These are phyloP conservation scores for Macroventuria anomochaeta DNA, from an alignment of 2,329 filamentous ascomycete species.

Conservation along the genomic window DNA sequence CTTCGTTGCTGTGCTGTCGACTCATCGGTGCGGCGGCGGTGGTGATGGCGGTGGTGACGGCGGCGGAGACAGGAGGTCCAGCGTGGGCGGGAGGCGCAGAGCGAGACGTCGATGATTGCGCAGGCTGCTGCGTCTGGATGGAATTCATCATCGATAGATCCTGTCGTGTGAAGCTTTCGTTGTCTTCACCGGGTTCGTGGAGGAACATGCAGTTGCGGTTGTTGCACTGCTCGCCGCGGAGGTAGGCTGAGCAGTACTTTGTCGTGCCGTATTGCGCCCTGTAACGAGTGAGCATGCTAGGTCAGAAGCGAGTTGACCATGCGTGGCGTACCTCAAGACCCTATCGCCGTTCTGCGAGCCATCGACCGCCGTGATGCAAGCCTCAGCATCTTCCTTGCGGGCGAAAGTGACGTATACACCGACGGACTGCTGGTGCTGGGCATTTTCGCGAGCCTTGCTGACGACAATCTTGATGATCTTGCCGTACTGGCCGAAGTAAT, in stretches of 20 bases:
- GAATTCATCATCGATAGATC: constrained; percentile 95
- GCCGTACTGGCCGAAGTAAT: constrained; percentile 98
- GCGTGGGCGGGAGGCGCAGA: constrained; percentile 59
- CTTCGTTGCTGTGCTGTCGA: constrained; percentile 79
- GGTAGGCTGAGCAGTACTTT: constrained; percentile 97
- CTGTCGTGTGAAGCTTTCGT: constrained; percentile 93
- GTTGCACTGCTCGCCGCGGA: constrained; percentile 91
- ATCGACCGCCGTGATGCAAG: constrained; percentile 90
- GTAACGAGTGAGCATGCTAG: constrained; percentile 26
- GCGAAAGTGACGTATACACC: constrained; percentile 99
- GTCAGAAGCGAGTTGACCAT: background rate
- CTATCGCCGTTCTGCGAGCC: constrained; percentile 90
- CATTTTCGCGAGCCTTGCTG: constrained; percentile 85
- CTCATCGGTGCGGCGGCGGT: constrained; percentile 65
- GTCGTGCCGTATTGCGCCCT: constrained; percentile 85
- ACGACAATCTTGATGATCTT: constrained; percentile 99
- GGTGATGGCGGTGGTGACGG: constrained; percentile 24
- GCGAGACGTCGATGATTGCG: constrained; percentile 60
- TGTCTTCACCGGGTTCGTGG: constrained; percentile 97
- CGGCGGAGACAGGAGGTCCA: constrained; percentile 58
- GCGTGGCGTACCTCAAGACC: constrained; percentile 69
- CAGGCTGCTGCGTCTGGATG: constrained; percentile 77
- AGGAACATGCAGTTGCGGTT: constrained; percentile 98
- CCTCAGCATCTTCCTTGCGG: constrained; percentile 84
- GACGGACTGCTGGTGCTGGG: constrained; percentile 77